Evolutionary conservation across 2,329 filamentous ascomycete genomes (phyloP).

Genomic region (Fusarium setosum): DNA sequence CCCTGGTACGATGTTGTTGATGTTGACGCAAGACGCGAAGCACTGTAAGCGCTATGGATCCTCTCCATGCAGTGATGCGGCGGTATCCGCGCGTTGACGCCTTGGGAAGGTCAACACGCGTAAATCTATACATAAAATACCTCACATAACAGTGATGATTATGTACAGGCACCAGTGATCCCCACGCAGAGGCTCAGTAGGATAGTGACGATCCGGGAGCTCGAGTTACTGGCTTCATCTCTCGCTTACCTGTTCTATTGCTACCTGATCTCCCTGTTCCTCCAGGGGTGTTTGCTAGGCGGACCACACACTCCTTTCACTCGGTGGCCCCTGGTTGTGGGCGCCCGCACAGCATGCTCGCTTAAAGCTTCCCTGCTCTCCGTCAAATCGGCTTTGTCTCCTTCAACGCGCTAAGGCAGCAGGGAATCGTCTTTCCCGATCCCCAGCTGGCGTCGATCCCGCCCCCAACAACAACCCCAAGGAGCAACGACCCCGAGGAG

Average conservation of each 20-base stretch:
- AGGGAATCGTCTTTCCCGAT: neutral
- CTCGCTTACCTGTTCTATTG: too few relatives aligned
- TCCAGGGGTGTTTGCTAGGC: too few relatives aligned
- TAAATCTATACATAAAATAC: too few relatives aligned
- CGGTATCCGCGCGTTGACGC: neutral
- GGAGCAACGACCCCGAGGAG: too few relatives aligned
- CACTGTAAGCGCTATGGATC: neutral
- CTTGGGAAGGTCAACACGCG: neutral
- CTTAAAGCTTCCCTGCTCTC: neutral
- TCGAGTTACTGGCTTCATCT: neutral
- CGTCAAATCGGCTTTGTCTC: neutral
- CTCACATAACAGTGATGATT: too few relatives aligned
- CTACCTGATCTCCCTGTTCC: too few relatives aligned
- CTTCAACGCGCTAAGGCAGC: neutral
- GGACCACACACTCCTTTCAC: neutral
- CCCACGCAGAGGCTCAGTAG: too few relatives aligned
- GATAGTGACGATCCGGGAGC: too few relatives aligned
- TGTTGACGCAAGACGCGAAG: neutral
- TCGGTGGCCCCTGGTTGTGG: neutral
- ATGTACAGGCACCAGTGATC: too few relatives aligned
- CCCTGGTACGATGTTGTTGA: too few relatives aligned
- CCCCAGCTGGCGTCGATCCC: too few relatives aligned
- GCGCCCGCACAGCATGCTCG: conserved; percentile 2
- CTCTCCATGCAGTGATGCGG: neutral
- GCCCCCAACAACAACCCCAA: too few relatives aligned